These are phyloP conservation scores for Trametes meyenii DNA, from an alignment of 768 basidiomycete genomes.

Conservation along the genomic window DNA sequence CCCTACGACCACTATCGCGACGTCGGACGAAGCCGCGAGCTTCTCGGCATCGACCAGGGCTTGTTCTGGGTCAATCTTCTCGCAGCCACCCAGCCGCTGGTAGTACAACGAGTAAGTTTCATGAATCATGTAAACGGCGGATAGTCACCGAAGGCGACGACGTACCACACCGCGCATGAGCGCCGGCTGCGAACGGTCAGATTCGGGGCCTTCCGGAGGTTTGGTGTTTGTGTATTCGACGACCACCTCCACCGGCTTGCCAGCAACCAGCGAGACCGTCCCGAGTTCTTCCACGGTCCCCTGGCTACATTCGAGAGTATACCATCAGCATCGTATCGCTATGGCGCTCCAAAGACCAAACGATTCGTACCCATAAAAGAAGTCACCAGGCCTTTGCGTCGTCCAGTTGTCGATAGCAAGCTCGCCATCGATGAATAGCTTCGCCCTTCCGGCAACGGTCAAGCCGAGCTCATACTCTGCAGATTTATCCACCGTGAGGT, in stretches of 20 bases:
- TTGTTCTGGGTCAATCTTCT: conserved; percentile 58
- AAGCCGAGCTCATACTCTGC: conserved; percentile 61
- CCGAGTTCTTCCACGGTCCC: conserved; percentile 69
- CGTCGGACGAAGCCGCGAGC: conserved; percentile 56
- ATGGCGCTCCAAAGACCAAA: not conserved
- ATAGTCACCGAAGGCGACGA: not conserved
- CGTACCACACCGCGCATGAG: conserved; percentile 70
- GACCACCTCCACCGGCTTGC: conserved; percentile 50
- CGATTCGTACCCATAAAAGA: conserved; percentile 63
- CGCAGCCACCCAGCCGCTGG: conserved; percentile 70
- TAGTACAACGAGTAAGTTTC: not conserved
- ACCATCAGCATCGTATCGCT: not conserved
- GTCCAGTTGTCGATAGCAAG: conserved; percentile 74
- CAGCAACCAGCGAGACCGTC: conserved; percentile 46
- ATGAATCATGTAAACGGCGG: not conserved
- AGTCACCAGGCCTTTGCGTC: conserved; percentile 65
- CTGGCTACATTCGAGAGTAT: conserved; percentile 41
- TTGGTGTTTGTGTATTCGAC: conserved; percentile 70
- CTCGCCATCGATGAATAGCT: conserved; percentile 62
- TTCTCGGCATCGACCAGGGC: conserved; percentile 59
- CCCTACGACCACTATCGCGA: conserved; percentile 61
- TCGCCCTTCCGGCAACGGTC: conserved; percentile 65
- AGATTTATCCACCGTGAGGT: conserved; percentile 50
- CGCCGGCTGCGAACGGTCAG: conserved; percentile 60
- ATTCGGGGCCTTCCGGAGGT: conserved; percentile 47